Conservation (phyloP, 257 asterid species). For the Fraxinus quadrangulata region DNA sequence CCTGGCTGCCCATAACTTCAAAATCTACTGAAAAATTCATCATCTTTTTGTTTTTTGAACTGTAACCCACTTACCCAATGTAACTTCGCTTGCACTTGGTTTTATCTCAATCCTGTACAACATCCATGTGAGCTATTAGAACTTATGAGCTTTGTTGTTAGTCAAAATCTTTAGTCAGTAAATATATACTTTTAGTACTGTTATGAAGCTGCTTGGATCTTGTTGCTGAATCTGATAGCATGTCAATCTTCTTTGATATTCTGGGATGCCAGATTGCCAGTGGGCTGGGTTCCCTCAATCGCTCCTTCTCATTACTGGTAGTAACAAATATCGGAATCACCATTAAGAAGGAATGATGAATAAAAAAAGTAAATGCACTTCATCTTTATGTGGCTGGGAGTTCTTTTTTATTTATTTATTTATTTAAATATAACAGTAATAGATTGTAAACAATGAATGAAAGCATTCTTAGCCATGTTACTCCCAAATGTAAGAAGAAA, state of each 20-base stretch:
- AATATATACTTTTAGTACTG: background rate
- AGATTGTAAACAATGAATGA: background rate
- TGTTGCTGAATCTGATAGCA: background rate
- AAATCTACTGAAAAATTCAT: background rate
- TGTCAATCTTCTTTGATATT: background rate
- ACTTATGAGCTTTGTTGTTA: background rate
- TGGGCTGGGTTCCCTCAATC: background rate
- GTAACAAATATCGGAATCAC: background rate
- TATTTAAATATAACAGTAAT: too few relatives aligned
- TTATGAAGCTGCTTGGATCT: background rate
- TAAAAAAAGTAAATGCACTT: background rate
- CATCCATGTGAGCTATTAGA: background rate
- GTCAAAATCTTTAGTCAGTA: background rate
- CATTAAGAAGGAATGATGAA: background rate
- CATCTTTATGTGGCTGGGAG: background rate
- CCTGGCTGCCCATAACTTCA: background rate
- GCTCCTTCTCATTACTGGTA: background rate
- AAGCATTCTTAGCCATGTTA: background rate
- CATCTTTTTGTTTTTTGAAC: background rate
- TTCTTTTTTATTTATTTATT: too few relatives aligned
- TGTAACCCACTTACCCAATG: background rate
- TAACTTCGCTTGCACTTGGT: background rate
- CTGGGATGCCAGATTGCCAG: background rate
- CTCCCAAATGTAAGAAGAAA: background rate
- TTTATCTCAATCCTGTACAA: background rate